Evolutionary conservation across 345 rosid genomes (phyloP).

Genomic region (Excoecaria agallocha): DNA sequence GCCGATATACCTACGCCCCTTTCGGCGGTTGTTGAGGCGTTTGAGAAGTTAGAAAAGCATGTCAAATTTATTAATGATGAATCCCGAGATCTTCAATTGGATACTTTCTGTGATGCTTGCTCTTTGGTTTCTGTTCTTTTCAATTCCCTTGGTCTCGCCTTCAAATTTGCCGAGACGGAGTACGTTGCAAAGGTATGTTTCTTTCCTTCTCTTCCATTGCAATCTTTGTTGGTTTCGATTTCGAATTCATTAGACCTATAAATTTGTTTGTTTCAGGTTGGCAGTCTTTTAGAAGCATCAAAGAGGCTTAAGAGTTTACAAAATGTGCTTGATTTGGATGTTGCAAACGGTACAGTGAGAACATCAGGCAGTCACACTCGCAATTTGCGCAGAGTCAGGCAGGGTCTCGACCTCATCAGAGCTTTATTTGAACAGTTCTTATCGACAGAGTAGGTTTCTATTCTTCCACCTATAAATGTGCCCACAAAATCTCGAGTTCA

Average conservation of each 20-base stretch:
- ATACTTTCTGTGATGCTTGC: conserved; percentile 59
- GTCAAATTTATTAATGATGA: conserved; percentile 21
- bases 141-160: conserved; percentile 78
- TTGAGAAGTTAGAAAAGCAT: conserved; percentile 48
- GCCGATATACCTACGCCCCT: conserved; percentile 28
- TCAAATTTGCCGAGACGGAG: conserved; percentile 85
- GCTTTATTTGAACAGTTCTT: conserved; percentile 73
- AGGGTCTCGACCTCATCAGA: conserved; percentile 86
- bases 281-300: conserved; percentile 67
- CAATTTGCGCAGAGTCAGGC: conserved; percentile 79
- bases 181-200: conserved; percentile 59
- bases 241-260: not conserved
- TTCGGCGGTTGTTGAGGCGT: conserved; percentile 52
- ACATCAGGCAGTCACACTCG: conserved; percentile 77
- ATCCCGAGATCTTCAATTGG: conserved; percentile 31
- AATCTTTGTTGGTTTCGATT: not conserved
- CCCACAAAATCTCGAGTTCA: no score
- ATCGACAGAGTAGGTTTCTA: conserved; percentile 40
- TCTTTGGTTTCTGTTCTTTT: conserved; percentile 68
- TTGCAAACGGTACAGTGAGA: conserved; percentile 68
- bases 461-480: not conserved
- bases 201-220: not conserved
- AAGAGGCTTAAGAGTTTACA: conserved; percentile 46
- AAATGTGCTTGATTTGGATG: conserved; percentile 57
- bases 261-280: conserved; percentile 38